These are phyloP conservation scores for Trichoderma simmonsii DNA, from an alignment of 2,329 filamentous ascomycete species.

Conservation along the genomic window DNA sequence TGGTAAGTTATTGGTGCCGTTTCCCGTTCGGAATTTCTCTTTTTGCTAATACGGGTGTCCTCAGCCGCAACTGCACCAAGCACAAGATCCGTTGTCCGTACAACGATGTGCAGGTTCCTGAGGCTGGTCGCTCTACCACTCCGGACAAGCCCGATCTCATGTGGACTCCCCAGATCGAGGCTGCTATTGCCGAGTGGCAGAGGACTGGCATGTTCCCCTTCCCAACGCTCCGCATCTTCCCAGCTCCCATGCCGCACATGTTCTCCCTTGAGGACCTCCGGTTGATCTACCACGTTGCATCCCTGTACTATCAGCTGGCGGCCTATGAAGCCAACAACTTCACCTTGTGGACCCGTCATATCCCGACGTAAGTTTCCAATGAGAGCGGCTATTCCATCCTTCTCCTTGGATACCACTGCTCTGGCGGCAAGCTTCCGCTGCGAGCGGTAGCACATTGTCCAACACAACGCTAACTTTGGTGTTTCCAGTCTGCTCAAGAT, in stretches of 20 bases:
- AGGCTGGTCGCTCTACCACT: conserved; percentile 58
- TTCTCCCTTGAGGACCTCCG: conserved; percentile 77
- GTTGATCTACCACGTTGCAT: conserved; percentile 85
- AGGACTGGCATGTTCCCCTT: conserved; percentile 83
- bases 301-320: conserved; percentile 79
- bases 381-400: not conserved
- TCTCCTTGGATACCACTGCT: not conserved
- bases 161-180: conserved; percentile 83
- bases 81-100: conserved; percentile 98
- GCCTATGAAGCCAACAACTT: conserved; percentile 75
- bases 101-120: conserved; percentile 73
- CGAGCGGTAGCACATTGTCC: not conserved
- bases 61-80: conserved; percentile 94
- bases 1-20: conserved; percentile 59
- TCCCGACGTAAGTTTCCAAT: conserved; percentile 72
- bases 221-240: conserved; percentile 72
- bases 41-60: conserved; percentile 21
- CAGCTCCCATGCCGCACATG: conserved; percentile 67
- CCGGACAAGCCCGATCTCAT: conserved; percentile 69
- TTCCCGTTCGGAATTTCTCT: not conserved
- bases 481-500: conserved; percentile 58
- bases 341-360: conserved; percentile 88
- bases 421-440: not conserved
- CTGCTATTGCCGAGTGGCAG: conserved; percentile 78
- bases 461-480: conserved; percentile 8